These are phyloP conservation scores for Chlamydomonas applanata DNA, from an alignment of 139 green algal species.

Conservation along the genomic window DNA sequence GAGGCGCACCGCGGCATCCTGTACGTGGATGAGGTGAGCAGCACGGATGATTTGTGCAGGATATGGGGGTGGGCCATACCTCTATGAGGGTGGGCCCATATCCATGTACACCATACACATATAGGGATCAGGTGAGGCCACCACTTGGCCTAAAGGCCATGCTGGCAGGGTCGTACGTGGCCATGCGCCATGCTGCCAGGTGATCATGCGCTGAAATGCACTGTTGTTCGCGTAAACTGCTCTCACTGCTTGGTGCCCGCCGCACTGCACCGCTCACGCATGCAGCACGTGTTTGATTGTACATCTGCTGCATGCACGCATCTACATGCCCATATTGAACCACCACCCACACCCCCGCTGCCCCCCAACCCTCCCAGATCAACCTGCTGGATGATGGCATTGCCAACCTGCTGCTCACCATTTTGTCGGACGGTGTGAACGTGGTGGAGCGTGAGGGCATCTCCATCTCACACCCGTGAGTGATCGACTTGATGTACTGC, in stretches of 20 bases:
- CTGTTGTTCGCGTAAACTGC: too few species aligned
- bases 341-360: slow-evolving; percentile 32
- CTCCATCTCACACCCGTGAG: slow-evolving; percentile 92
- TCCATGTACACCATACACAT: too few species aligned
- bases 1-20: slow-evolving; percentile 88
- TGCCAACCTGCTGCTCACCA: slow-evolving; percentile 95
- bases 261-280: too few species aligned
- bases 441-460: slow-evolving; percentile 97
- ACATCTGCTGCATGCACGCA: background rate
- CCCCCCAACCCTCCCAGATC: slow-evolving; percentile 73
- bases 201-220: too few species aligned
- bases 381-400: slow-evolving; percentile 99
- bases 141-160: too few species aligned
- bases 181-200: too few species aligned
- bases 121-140: too few species aligned
- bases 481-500: slow-evolving; percentile 13
- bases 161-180: too few species aligned
- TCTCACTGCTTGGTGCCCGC: too few species aligned
- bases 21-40: slow-evolving; percentile 50
- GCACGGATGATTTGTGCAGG: background rate
- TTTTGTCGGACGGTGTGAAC: slow-evolving; percentile 93
- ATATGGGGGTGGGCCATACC: background rate
- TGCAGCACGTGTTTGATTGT: too few species aligned
- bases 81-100: background rate
- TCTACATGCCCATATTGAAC: background rate